Percentiles rank a stretch among this genome's conserved stretches.
Evolutionary conservation across 805 yeast species (phyloP).

Genomic region (Ogataea pignaliae): DNA sequence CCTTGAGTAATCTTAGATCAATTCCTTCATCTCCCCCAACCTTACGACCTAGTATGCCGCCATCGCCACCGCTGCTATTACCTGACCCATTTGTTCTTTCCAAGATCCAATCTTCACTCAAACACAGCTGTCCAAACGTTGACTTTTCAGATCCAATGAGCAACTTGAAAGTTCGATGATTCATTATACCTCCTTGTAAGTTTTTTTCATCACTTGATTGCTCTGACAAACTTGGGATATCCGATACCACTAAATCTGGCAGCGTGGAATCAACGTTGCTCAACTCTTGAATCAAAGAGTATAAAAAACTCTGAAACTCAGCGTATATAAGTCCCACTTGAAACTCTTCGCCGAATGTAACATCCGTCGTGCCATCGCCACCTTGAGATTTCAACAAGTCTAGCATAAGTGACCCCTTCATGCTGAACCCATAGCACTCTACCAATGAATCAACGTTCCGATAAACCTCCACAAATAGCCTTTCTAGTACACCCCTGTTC

Average conservation of each 20-base stretch:
- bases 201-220: neutral
- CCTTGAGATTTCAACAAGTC: conserved; percentile 10
- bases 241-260: neutral
- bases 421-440: conserved; percentile 27
- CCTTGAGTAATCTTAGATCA: conserved; percentile 17
- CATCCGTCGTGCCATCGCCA: neutral
- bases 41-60: neutral
- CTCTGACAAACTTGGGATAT: no score
- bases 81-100: conserved; percentile 8
- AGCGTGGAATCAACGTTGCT: conserved; percentile 1
- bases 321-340: conserved; percentile 14
- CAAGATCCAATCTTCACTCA: conserved; percentile 23
- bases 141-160: conserved; percentile 18
- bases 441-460: neutral
- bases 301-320: conserved; percentile 23
- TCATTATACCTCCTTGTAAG: neutral
- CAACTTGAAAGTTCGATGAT: conserved; percentile 17
- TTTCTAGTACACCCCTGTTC: conserved; percentile 18
- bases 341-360: conserved; percentile 10
- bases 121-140: conserved; percentile 10
- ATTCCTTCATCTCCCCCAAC: conserved; percentile 6
- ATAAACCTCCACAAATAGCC: conserved; percentile 22
- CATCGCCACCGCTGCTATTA: neutral
- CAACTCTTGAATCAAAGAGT: conserved; percentile 21
- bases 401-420: conserved; percentile 25